Base-by-base conservation (phyloP, 2,329 filamentous ascomycete genomes). In the Ophiostoma triangulosporum region DNA sequence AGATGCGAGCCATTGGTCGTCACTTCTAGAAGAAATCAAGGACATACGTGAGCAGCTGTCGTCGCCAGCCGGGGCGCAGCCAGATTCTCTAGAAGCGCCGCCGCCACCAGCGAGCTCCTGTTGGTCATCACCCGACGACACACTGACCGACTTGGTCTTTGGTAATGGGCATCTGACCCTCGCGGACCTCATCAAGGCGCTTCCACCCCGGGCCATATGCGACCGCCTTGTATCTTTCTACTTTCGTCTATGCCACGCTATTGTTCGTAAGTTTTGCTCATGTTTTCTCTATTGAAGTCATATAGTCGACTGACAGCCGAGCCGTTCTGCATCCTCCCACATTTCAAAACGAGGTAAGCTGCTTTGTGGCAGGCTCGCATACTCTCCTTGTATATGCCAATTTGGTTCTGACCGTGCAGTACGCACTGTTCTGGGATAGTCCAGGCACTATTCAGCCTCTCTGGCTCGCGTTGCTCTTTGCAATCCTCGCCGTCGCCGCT, bases 1-100 rank as follows among this genome's bases (percentile, higher is more conserved):
- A 4, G 66, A 68, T 35, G 54, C 61, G 0, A 65, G 55, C 8
- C 66, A 68, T 51, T 68, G 66, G 66, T 56, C 62, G 3, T 66
- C 65, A 0, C 65, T 68, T 6, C 40, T 68, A 1, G 62, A 67
- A 2, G 64, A 66, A 5, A 68, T 68, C 40, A 64, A 61, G 12
- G 63, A 63, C 3, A 60, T 68, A 2, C 55, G 65, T 11, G 62
- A 66, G 14, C 65, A 67, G 2, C 32, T 67, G 3, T 58, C 24
- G 3, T 24, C 50, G 11, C 35, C 54, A 2, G n/a, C 8, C 22
- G 2, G 4, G n/a, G 17, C 17, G 3, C n/a, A 38, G 20, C 15
- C n/a, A 7, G 20, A 9, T 17, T n/a, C n/a, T 11, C n/a, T 22
- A 4, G 35, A 38, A 38, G 20, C 35, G 20, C 35, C 35, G 7